A percentile compares a stretch with the other conserved stretches of the same genome.
Evolutionary conservation across 2,329 filamentous ascomycete genomes (phyloP).

Genomic region (Sporothrix humicola): DNA sequence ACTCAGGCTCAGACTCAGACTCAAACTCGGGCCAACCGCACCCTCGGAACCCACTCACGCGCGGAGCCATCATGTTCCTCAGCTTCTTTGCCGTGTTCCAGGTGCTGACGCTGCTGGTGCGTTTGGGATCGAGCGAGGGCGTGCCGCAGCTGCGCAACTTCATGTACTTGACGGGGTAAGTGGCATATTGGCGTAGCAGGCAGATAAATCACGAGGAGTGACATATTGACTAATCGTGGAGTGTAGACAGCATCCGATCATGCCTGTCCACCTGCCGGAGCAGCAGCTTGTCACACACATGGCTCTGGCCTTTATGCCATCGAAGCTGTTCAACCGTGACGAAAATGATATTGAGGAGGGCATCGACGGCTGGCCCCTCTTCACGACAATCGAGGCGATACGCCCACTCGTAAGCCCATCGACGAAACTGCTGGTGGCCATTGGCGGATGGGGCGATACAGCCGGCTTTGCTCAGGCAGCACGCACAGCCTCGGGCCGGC

Average conservation of each 20-base stretch:
- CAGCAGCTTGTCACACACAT: conserved; percentile 60
- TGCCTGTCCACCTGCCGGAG: conserved; percentile 47
- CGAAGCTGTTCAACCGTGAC: conserved; percentile 56
- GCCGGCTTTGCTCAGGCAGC: conserved; percentile 66
- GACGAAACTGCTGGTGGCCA: conserved; percentile 71
- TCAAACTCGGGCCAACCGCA: too few relatives aligned
- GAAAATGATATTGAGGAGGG: conserved; percentile 39
- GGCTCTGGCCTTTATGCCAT: conserved; percentile 62
- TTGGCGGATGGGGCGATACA: conserved; percentile 77
- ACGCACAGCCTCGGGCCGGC: conserved; percentile 56
- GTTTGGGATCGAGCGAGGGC: background rate
- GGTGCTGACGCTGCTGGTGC: conserved; percentile 15
- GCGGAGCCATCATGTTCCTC: conserved; percentile 21
- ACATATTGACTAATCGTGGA: background rate
- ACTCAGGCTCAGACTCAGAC: too few relatives aligned
- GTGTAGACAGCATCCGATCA: conserved; percentile 54
- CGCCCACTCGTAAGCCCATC: conserved; percentile 55
- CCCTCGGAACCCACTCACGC: background rate
- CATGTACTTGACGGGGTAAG: conserved; percentile 59
- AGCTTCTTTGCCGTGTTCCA: conserved; percentile 22
- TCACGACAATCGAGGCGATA: conserved; percentile 56
- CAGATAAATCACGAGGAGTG: too few relatives aligned
- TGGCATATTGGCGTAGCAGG: conserved; percentile 24
- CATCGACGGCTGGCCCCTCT: conserved; percentile 56
- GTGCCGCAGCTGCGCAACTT: conserved; percentile 43